Evolutionary conservation across 345 rosid genomes (phyloP), one percentile per base, ranked within the genome.

Genomic region (Pugionium cornutum): DNA sequence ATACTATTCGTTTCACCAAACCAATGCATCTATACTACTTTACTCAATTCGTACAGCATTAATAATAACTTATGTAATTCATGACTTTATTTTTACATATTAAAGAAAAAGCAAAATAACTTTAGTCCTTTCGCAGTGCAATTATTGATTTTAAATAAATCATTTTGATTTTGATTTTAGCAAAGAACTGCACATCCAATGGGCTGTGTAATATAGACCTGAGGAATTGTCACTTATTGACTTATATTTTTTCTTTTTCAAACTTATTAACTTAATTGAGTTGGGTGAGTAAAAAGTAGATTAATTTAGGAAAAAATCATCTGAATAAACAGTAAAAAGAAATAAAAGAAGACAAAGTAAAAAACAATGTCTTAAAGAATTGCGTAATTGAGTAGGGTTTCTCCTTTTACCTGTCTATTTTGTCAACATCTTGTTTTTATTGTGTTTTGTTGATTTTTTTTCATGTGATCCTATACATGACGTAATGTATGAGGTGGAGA

Each of bases 1-100:
- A 73, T 52, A 66, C 26, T 66, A 66, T 59, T 59, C 57, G 1
- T 58, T 66, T 53, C 72, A 66, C 76, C 67, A 25, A 67, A 67
- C 66, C 62, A 45, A 59, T 52, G 32, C 62, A 3, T 56, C 31
- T 37, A 52, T 49, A 43, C 61, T 58, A 58, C 34, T 52, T 6
- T 5, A 43, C 32, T 11, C 29, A 57, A 36, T 52, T 58, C 56
- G 54, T 35, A 34, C 60, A 72, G 42, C 48, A 44, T 40, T 18
- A 18, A 18, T 25, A 44, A 29, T 61, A 65, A n/a, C 60, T 28
- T 9, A 41, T 26, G 45, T 36, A 45, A 45, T 5, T 37, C 27
- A 4, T 48, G 6, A 29, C 53, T 52, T 1, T 0, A 10, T 40
- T 25, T n/a, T 3, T 18, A n/a, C 28, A 31, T 9, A 28, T 25